Percentiles rank a stretch among this genome's conserved stretches.
Conservation (phyloP, 768 basidiomycete species). For the Podaxis sp. region DNA sequence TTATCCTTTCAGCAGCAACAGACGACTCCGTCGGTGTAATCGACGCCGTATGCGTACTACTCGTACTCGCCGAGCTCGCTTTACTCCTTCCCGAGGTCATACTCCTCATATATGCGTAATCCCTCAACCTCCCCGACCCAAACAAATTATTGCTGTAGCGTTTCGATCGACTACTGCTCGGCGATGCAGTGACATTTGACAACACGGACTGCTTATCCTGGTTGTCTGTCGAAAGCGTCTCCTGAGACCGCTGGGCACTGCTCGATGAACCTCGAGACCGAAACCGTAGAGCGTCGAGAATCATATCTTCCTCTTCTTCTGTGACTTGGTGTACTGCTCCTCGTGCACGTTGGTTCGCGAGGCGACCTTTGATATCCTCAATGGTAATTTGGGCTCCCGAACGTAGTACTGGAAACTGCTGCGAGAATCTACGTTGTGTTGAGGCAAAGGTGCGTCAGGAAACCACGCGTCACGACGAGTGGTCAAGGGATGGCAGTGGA, state of each 20-base stretch:
- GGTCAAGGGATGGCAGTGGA: constrained; percentile 15
- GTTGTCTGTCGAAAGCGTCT: constrained; percentile 27
- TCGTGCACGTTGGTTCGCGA: constrained; percentile 75
- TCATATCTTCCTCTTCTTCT: constrained; percentile 84
- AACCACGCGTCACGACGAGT: constrained; percentile 5
- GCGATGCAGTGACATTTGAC: constrained; percentile 43
- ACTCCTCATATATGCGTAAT: constrained; percentile 69
- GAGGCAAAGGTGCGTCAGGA: background rate
- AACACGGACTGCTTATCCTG: constrained; percentile 29
- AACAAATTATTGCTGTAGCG: constrained; percentile 88
- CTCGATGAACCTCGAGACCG: constrained; percentile 33
- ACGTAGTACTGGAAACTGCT: constrained; percentile 79
- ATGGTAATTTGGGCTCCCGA: constrained; percentile 66
- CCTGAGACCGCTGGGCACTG: constrained; percentile 32
- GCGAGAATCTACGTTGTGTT: constrained; percentile 57
- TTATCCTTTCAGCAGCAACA: constrained; percentile 34
- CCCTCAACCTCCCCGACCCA: constrained; percentile 76
- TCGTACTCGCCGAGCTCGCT: constrained; percentile 34
- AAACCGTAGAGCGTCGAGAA: constrained; percentile 65
- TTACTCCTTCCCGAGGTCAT: constrained; percentile 42
- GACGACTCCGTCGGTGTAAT: constrained; percentile 48
- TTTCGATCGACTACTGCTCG: constrained; percentile 51
- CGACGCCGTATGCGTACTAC: constrained; percentile 44
- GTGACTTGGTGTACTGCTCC: constrained; percentile 69
- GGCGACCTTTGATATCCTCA: constrained; percentile 60